Base-by-base conservation (phyloP, 73 alveolate genomes). In the Symbiodinium natans region DNA sequence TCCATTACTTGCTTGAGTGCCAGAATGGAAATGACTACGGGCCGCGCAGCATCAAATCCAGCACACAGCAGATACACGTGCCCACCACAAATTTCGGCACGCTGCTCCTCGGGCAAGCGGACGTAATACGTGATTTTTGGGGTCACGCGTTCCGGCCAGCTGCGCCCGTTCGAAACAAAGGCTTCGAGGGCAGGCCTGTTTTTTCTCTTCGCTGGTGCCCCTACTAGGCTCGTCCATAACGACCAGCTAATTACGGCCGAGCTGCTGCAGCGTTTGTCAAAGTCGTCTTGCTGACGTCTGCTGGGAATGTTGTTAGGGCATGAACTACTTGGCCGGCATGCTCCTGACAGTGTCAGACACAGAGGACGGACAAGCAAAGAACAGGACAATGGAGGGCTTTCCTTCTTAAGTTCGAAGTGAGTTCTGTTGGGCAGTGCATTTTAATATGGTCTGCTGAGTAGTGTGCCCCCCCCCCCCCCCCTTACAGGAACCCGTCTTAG, bases 1-100 rank as follows among this genome's bases (percentile, higher is more conserved):
- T 80, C 33, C 87, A 80, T 38, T 80, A 6, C 87, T 11, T 80
- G 1, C 33, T 80, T 52, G 87, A 80, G 40, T 80, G 87, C 87
- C 87, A 80, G 41, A 80, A 80, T 80, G 87, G 87, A n/a, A 80
- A 80, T 27, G 87, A 80, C 41, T 80, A 80, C 40, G 87, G 87
- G 5, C 87, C 87, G 21, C 52, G 87, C 38, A 80, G 87, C 33
- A 80, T 80, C 29, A 80, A 80, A 23, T 80, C 87, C 3, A 10
- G 33, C 36, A 7, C 77, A 25, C 59, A 5, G 36, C 87, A 80
- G 33, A 34, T 80, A 1, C 87, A 80, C 87, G 59, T 19, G 6
- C 59, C 87, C 33, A 80, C 87, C 34, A 80, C 87, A 15, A 80
- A 80, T 36, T 80, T 80, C 59, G 87, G 87, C 19, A 80, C 36